Conservation (phyloP, 495 filamentous ascomycete species). For the Daldinia loculata region DNA sequence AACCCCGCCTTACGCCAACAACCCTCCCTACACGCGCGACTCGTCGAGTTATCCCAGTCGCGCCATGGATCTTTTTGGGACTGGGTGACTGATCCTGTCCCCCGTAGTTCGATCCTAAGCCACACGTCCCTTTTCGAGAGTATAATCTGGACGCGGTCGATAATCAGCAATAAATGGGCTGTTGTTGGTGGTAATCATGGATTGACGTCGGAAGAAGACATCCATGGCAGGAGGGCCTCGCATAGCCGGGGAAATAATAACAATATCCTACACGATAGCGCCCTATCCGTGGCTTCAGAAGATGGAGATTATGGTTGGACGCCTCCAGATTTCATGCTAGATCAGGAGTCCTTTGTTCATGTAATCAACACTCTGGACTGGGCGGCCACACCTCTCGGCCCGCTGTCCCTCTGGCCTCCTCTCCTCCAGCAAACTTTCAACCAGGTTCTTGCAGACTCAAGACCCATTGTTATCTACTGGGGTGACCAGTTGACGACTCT, state of each 20-base stretch:
- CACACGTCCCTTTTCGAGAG: conserved; percentile 17
- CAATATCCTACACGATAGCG: conserved; percentile 12
- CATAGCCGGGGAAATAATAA: conserved; percentile 8
- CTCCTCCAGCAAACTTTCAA: conserved; percentile 72
- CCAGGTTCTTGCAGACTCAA: conserved; percentile 73
- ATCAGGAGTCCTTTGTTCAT: conserved; percentile 67
- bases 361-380: conserved; percentile 73
- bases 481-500: conserved; percentile 69
- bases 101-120: not conserved
- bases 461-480: conserved; percentile 79
- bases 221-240: not conserved
- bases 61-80: conserved; percentile 24
- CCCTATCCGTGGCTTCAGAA: conserved; percentile 53
- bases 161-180: conserved; percentile 20
- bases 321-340: conserved; percentile 62
- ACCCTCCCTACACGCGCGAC: conserved; percentile 10
- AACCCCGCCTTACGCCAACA: conserved; percentile 65
- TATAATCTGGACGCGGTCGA: conserved; percentile 29
- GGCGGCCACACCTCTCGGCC: conserved; percentile 70
- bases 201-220: not conserved
- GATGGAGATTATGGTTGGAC: conserved; percentile 68
- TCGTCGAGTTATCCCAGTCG: conserved; percentile 26
- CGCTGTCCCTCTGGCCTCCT: conserved; percentile 68
- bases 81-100: conserved; percentile 12
- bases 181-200: conserved; percentile 24